These are phyloP conservation scores for Aspergillus nanangensis DNA, from an alignment of 495 filamentous ascomycete species.

Conservation along the genomic window DNA sequence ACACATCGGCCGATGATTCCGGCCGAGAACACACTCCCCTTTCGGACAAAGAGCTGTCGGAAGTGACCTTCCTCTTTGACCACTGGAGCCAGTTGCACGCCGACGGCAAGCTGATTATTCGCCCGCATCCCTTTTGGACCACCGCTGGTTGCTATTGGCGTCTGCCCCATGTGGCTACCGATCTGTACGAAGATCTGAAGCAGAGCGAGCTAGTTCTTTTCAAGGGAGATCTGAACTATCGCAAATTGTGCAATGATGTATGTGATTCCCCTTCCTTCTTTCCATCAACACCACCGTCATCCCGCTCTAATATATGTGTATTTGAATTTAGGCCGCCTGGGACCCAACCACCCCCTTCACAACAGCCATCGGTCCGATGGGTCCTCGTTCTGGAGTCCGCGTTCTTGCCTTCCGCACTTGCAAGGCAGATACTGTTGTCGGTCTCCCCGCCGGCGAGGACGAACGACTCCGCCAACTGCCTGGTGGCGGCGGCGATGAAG, in stretches of 20 bases:
- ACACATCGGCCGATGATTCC: constrained; percentile 65
- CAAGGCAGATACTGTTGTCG: constrained; percentile 95
- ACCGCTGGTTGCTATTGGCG: constrained; percentile 81
- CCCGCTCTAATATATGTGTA: too few relatives aligned
- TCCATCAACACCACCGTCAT: neutral
- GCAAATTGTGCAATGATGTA: constrained; percentile 86
- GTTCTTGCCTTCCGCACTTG: constrained; percentile 84
- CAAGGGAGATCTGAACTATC: constrained; percentile 95
- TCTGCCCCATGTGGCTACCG: constrained; percentile 61
- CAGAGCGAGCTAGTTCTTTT: constrained; percentile 86
- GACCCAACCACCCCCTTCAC: constrained; percentile 81
- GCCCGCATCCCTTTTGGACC: constrained; percentile 89
- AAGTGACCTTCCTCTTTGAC: constrained; percentile 72
- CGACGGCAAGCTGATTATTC: constrained; percentile 74
- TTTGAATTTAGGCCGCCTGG: constrained; percentile 73
- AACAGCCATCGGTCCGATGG: constrained; percentile 82
- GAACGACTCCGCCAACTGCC: constrained; percentile 67
- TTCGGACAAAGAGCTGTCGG: constrained; percentile 57
- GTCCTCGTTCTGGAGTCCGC: constrained; percentile 73
- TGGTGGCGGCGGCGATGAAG: constrained; percentile 61
- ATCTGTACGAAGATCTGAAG: constrained; percentile 73
- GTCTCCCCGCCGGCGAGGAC: constrained; percentile 72
- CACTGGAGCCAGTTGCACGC: constrained; percentile 76
- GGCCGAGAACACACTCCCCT: constrained; percentile 54
- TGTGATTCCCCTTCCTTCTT: constrained; percentile 26